These are phyloP conservation scores for Leccinellum albellum DNA, from an alignment of 768 basidiomycete species.

Conservation along the genomic window DNA sequence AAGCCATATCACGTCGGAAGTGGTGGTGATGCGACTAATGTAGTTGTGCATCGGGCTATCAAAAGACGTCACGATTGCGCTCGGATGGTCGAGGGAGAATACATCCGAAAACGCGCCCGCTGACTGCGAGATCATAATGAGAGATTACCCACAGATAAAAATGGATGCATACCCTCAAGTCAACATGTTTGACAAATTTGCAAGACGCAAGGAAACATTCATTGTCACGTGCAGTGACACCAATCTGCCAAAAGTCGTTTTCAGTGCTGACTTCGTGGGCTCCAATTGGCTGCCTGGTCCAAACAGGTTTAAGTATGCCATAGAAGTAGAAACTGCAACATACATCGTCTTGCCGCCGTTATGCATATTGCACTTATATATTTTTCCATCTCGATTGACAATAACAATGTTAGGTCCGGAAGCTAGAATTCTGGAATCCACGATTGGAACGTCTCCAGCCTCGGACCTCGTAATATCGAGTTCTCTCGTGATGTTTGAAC, in stretches of 20 bases:
- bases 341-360: constrained; percentile 40
- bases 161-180: constrained; percentile 49
- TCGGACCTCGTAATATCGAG: constrained; percentile 39
- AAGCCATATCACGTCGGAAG: constrained; percentile 63
- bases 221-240: constrained; percentile 31
- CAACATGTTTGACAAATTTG: constrained; percentile 42
- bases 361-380: constrained; percentile 45
- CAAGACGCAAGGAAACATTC: constrained; percentile 47
- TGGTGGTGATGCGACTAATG: constrained; percentile 55
- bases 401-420: constrained; percentile 34
- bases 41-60: constrained; percentile 42
- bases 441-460: constrained; percentile 37
- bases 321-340: constrained; percentile 14
- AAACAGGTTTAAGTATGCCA: not conserved
- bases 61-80: constrained; percentile 51
- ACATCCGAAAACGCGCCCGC: constrained; percentile 26
- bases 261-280: constrained; percentile 3
- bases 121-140: constrained; percentile 28
- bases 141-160: not conserved
- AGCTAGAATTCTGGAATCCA: constrained; percentile 45
- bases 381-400: constrained; percentile 49
- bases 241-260: constrained; percentile 53
- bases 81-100: constrained; percentile 32
- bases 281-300: constrained; percentile 21
- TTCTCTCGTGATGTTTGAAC: constrained; percentile 30